Percentiles rank a stretch among this genome's conserved stretches.
These are phyloP conservation scores for Penicillium angulare DNA, from an alignment of 495 filamentous ascomycete genomes.

Conservation along the genomic window DNA sequence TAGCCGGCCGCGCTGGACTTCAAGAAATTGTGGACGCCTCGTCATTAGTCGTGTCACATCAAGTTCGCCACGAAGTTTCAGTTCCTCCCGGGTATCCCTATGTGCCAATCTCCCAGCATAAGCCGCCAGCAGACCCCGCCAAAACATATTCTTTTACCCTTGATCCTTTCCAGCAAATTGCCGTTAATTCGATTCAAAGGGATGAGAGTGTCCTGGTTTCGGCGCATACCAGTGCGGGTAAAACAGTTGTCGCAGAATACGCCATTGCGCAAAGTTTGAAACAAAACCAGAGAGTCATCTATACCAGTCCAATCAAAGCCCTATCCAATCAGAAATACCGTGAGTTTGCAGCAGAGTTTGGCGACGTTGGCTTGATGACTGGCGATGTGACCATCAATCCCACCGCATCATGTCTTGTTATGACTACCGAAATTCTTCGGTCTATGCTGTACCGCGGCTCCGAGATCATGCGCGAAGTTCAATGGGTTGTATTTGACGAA, in stretches of 20 bases:
- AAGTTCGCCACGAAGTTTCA: slow-evolving; percentile 97
- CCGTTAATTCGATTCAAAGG: slow-evolving; percentile 89
- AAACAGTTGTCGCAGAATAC: slow-evolving; percentile 97
- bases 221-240: slow-evolving; percentile 95
- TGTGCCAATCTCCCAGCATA: slow-evolving; percentile 87
- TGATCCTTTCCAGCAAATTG: slow-evolving; percentile 94
- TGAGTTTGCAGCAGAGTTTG: slow-evolving; percentile 93
- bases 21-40: slow-evolving; percentile 61
- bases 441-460: slow-evolving; percentile 98
- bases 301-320: slow-evolving; percentile 98
- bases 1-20: slow-evolving; percentile 79
- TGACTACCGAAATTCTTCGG: slow-evolving; percentile 98
- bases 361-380: slow-evolving; percentile 97
- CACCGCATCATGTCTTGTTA: slow-evolving; percentile 94
- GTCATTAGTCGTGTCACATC: slow-evolving; percentile 83
- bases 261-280: slow-evolving; percentile 97
- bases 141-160: slow-evolving; percentile 82
- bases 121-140: slow-evolving; percentile 78
- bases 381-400: slow-evolving; percentile 99
- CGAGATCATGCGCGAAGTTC: slow-evolving; percentile 98
- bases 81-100: slow-evolving; percentile 92
- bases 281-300: slow-evolving; percentile 96
- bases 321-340: slow-evolving; percentile 98
- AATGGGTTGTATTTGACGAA: slow-evolving; percentile 97
- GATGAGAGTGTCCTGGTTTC: slow-evolving; percentile 96